Evolutionary conservation across 306 rosid species (phyloP), one percentile per base, ranked within the genome.

Genomic region (Gleditsia sinensis): DNA sequence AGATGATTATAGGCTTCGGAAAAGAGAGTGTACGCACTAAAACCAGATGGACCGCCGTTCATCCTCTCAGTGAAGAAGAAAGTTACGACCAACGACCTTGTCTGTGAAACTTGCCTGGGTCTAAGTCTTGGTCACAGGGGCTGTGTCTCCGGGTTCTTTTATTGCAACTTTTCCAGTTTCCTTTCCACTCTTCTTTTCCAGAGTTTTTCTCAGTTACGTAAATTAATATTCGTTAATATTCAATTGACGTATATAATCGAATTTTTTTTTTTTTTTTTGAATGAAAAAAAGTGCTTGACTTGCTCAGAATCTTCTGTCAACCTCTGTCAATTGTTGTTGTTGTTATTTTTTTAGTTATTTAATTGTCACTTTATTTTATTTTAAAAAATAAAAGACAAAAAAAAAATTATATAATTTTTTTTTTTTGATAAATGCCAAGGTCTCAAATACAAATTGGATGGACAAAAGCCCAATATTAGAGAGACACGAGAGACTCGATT

Each of bases 31-130:
- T 3, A 88, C 97, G 67, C 60, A 94, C 99, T 77, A 86, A 95
- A 95, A 83, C 99, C 99, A 76, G 99, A 92, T 12, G 97, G 99
- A 75, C 99, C 99, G 75, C 99, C 98, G 98, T 92, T 92, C 98
- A 95, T 95, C 88, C 80, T 90, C 83, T 56, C 81, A 72, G 87
- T 62, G 80, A 78, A 82, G 81, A 57, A 75, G 61, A 78, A 54
- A 86, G 74, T 75, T 36, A 88, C 73, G 69, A 83, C 78, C 80
- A 42, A 88, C 73, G 69, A 83, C 78, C 80, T 78, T 60, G 78
- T 66, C 53, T 48, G 24, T 5, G 61, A 24, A 14, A 45, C 36
- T 54, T 51, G 34, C 16, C 69, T 40, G 23, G 50, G 16, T 17
- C 39, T 55, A n/a, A 11, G 75, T n/a, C n/a, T n/a, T n/a, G 60